Percentiles rank a stretch among this genome's conserved stretches.
phyloP scores from a whole-genome alignment of 805 yeast genomes.

The Starmerella vitae region DNA sequence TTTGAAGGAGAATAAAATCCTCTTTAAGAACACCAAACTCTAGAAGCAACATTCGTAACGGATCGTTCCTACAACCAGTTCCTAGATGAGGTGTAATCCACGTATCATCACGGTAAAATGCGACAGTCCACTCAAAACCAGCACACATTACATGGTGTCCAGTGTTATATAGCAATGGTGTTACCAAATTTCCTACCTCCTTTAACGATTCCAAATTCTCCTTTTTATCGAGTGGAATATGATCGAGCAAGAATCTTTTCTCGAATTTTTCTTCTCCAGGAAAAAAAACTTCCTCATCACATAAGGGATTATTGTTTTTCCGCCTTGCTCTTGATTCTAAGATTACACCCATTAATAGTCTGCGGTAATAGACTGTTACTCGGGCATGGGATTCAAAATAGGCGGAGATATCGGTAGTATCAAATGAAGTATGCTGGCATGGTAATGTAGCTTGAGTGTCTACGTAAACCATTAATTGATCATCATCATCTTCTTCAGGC shows the following conservation, averaged over 20 bases:
- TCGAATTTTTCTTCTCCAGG: too few relatives aligned
- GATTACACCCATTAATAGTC: too few relatives aligned
- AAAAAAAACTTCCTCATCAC: too few relatives aligned
- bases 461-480: neutral
- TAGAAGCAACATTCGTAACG: constrained; percentile 9
- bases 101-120: constrained; percentile 2
- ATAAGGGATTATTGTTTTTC: too few relatives aligned
- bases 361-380: neutral
- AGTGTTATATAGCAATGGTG: constrained; percentile 9
- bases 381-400: neutral
- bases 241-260: too few relatives aligned
- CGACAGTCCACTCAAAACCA: constrained; percentile 6
- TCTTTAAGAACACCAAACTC: constrained; percentile 4
- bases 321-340: too few relatives aligned
- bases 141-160: constrained; percentile 7
- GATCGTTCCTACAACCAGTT: constrained; percentile 7
- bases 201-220: too few relatives aligned
- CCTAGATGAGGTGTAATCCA: constrained; percentile 11
- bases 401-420: neutral
- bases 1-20: neutral
- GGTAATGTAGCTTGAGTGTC: constrained; percentile 5
- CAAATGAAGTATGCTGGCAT: constrained; percentile 1
- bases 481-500: neutral
- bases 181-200: neutral
- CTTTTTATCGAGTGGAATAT: too few relatives aligned